Base-by-base conservation (phyloP, 495 filamentous ascomycete species). In the Penicillium salamii region DNA sequence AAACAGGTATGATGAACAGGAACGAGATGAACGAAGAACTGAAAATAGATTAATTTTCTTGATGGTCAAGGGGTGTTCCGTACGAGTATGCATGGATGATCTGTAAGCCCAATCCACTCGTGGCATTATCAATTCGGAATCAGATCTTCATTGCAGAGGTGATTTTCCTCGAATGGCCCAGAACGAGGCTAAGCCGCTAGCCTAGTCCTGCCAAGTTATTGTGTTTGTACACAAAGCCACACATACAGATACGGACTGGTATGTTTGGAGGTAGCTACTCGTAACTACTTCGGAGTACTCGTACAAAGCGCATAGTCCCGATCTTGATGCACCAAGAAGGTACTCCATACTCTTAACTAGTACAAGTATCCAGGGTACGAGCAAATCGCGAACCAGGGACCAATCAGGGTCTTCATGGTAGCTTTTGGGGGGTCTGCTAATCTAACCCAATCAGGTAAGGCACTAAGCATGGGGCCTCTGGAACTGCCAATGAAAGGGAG, bases 391-490 rank as follows among this genome's bases (percentile, higher is more conserved):
- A 13, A 36, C 7, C 6, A 17, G 5, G 15, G 14, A 19, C 46
- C 46, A 48, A 48, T 48, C 36, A 48, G 24, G 4, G 7, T 32
- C 36, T 26, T n/a, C 15, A 21, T 17, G 12, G 20, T 26, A 28
- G 7, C 14, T 17, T 46, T 21, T 1, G 1, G 5, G 11, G 13
- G 9, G 21, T 23, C 12, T 5, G 21, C 20, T 8, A 17, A n/a
- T 13, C n/a, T 14, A 9, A 17, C 19, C 48, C 5, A 33, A 54
- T 37, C 0, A 0, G 17, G 53, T 20, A 43, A 50, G 57, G 53
- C 1, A 1, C 35, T 50, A 57, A 41, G 59, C 50, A 60, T 57
- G 45, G 53, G 50, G 32, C 53, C 50, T 46, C 36, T 53, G 34
- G 12, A 9, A 19, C 20, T 36, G 7, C 56, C 42, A 3, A 13